Evolutionary conservation across 2,329 filamentous ascomycete genomes (phyloP).

Genomic region (Fusarium chuoi): DNA sequence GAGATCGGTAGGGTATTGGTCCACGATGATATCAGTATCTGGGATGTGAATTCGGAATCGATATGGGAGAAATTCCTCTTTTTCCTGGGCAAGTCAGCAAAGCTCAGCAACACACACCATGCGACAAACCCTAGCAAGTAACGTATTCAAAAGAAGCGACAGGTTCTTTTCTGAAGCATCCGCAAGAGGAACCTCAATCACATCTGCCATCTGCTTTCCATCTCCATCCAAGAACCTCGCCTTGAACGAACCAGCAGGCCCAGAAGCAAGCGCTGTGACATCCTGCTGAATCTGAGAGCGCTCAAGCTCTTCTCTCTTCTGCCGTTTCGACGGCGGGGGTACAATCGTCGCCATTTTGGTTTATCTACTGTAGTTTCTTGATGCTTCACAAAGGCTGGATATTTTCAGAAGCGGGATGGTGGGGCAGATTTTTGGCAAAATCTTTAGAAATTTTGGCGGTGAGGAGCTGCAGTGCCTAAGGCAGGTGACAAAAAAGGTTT

Average conservation of each 20-base stretch:
- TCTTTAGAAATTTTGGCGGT: conserved; percentile 47
- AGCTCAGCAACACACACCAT: background rate
- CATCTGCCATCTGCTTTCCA: conserved; percentile 75
- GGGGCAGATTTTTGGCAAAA: conserved; percentile 48
- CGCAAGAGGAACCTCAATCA: conserved; percentile 79
- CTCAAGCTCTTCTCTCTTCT: conserved; percentile 79
- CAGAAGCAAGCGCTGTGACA: conserved; percentile 70
- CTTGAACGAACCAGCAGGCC: conserved; percentile 79
- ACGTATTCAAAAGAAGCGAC: conserved; percentile 84
- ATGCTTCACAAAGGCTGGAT: conserved; percentile 10
- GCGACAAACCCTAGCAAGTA: conserved; percentile 75
- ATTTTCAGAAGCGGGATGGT: conserved; percentile 34
- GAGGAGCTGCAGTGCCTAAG: conserved; percentile 30
- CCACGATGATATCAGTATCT: conserved; percentile 62
- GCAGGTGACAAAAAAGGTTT: background rate
- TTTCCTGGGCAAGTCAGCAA: conserved; percentile 52
- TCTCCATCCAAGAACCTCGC: conserved; percentile 89
- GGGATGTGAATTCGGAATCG: conserved; percentile 70
- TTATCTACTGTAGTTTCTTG: conserved; percentile 3
- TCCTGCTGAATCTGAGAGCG: conserved; percentile 80
- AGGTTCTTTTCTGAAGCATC: conserved; percentile 91
- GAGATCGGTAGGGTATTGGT: conserved; percentile 66
- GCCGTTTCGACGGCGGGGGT: conserved; percentile 89
- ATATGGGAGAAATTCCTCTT: conserved; percentile 70
- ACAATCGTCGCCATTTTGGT: conserved; percentile 78